A percentile compares a stretch with the other conserved stretches of the same genome.
Evolutionary conservation across 2,329 filamentous ascomycete species (phyloP).

Genomic region (Exutisphaerella laricina): DNA sequence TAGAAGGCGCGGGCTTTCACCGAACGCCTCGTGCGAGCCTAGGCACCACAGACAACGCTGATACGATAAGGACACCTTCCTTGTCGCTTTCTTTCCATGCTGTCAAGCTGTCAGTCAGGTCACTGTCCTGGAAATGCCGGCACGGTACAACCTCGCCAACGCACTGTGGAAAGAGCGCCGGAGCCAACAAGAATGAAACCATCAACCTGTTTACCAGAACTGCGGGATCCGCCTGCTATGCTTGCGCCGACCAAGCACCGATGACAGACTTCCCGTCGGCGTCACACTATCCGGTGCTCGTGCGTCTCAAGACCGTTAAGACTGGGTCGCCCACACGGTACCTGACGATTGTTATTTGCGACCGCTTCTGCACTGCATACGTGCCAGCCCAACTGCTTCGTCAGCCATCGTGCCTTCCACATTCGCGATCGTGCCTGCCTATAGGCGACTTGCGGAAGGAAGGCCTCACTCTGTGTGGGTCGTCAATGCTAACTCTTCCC

Average conservation of each 20-base stretch:
- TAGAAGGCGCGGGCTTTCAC: not conserved
- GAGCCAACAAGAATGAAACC: too few species aligned
- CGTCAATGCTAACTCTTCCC: slow-evolving; percentile 1
- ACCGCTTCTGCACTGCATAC: not conserved
- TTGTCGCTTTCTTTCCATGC: too few species aligned
- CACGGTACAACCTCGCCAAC: too few species aligned
- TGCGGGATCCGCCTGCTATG: too few species aligned
- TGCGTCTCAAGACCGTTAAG: slow-evolving; percentile 4
- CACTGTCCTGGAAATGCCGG: too few species aligned
- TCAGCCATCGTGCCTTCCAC: slow-evolving; percentile 4
- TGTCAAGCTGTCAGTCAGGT: too few species aligned
- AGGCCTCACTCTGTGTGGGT: slow-evolving; percentile 2
- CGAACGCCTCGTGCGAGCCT: not conserved
- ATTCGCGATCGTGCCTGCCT: slow-evolving; percentile 3
- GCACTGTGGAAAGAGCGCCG: not conserved
- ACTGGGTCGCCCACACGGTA: slow-evolving; percentile 4
- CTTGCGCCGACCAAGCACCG: slow-evolving; percentile 9
- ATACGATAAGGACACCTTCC: too few species aligned
- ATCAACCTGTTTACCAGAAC: too few species aligned
- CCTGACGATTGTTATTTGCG: slow-evolving; percentile 7
- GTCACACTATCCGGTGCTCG: not conserved
- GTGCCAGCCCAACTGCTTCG: not conserved
- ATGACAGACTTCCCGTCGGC: not conserved
- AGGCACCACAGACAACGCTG: too few species aligned
- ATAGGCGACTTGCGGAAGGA: slow-evolving; percentile 5